Evolutionary conservation across 495 filamentous ascomycete species (phyloP).

Genomic region (Tuber calosporum): DNA sequence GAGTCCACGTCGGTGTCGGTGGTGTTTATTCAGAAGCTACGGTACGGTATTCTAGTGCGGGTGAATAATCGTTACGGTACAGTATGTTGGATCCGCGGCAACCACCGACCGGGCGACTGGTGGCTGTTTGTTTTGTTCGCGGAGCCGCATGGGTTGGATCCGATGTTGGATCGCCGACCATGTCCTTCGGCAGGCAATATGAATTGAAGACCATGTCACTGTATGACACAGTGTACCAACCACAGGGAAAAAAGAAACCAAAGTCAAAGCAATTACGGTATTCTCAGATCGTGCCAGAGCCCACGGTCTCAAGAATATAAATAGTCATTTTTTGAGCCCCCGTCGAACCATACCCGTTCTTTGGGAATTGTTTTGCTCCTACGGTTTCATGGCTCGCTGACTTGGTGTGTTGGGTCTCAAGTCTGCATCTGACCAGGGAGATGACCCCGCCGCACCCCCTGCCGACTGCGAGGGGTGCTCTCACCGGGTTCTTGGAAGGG

Average conservation of each 20-base stretch:
- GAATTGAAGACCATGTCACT: too few relatives aligned
- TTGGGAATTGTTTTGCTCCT: background rate
- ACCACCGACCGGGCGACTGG: background rate
- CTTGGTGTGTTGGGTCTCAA: background rate
- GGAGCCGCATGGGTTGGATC: background rate
- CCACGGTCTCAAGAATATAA: background rate
- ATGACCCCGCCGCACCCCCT: background rate
- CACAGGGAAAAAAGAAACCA: background rate
- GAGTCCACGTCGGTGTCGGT: background rate
- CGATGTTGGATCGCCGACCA: background rate
- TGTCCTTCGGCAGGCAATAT: too few relatives aligned
- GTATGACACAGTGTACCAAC: too few relatives aligned
- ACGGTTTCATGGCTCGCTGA: background rate
- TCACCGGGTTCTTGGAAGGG: background rate
- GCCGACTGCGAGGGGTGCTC: background rate
- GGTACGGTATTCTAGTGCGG: too few relatives aligned
- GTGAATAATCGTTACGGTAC: background rate
- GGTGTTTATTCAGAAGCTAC: background rate
- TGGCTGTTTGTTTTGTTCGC: background rate
- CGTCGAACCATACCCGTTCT: background rate
- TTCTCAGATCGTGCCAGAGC: background rate
- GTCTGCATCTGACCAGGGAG: background rate
- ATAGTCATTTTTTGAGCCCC: background rate
- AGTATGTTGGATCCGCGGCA: background rate
- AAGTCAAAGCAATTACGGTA: background rate